Evolutionary conservation across 2,329 filamentous ascomycete species (phyloP), one percentile per base, ranked within the genome.

Genomic region (Colletotrichum siamense): DNA sequence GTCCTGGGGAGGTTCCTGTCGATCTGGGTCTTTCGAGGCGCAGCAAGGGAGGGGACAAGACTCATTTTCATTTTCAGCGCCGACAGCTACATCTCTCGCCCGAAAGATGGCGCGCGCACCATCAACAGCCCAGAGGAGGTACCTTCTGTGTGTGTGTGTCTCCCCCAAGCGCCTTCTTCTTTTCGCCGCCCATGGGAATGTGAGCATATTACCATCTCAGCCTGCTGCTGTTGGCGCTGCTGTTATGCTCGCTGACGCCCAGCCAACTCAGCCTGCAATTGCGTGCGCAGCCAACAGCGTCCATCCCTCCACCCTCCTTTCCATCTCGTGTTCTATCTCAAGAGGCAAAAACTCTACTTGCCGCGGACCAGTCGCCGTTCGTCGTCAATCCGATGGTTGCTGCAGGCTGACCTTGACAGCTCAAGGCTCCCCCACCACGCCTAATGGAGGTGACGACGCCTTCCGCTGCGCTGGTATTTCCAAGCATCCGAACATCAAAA

Each of bases 231-330:
- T 64, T 39, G 62, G 13, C 36, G 65, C 59, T 30, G 39, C 34
- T 49, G 59, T 61, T 39, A 68, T 66, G 44, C 44, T 55, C 44
- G 70, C 57, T 63, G 68, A 70, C 26, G 55, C 68, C 68, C 62
- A 44, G 62, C 62, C 68, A 34, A 22, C 69, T 65, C 70, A 69
- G 74, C 70, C 74, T 65, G 44, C 26, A 61, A 52, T 69, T 76
- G 70, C 74, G 74, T 76, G 44, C 28, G 64, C 74, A 61, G 18
- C 74, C 74, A 69, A 74, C 74, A 73, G 65, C 64, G 57, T 64
- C 44, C 70, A 76, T 73, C 74, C 74, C 64, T 74, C 62, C 63
- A 75, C 75, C 75, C 71, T 71, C 75, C 71, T 75, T 77, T 77
- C 36, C 71, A 70, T 49, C 75, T 77, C 75, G 75, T 77, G 71